These are phyloP conservation scores for Starmera quercuum DNA, from an alignment of 805 yeast genomes.

Conservation along the genomic window DNA sequence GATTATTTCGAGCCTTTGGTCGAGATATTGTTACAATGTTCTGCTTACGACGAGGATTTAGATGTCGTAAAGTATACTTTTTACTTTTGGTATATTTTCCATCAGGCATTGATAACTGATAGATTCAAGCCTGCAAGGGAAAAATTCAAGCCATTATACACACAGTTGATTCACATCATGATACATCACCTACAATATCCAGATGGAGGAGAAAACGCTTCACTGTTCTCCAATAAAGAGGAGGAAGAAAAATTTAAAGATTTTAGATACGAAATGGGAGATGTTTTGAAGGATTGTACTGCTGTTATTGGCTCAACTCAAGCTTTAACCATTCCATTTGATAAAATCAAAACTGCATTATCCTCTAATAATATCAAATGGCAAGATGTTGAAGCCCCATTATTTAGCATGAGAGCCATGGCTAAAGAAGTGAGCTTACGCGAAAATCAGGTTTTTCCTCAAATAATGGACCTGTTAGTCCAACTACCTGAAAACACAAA, in stretches of 20 bases:
- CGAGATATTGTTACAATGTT: constrained; percentile 59
- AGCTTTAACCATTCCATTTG: constrained; percentile 67
- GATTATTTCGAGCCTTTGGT: constrained; percentile 65
- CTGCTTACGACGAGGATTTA: constrained; percentile 72
- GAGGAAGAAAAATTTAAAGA: constrained; percentile 89
- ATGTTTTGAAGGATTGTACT: constrained; percentile 93
- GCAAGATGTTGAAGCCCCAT: constrained; percentile 87
- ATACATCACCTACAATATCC: constrained; percentile 75
- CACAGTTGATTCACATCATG: constrained; percentile 51
- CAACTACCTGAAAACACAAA: constrained; percentile 79
- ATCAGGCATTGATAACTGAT: constrained; percentile 55
- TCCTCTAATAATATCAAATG: constrained; percentile 34
- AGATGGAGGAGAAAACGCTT: constrained; percentile 27
- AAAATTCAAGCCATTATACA: constrained; percentile 46
- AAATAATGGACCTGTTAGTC: constrained; percentile 60
- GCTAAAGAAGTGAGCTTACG: constrained; percentile 75
- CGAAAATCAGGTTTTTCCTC: constrained; percentile 65
- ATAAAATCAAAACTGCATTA: constrained; percentile 38
- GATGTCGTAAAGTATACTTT: constrained; percentile 88
- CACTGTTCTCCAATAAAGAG: constrained; percentile 64
- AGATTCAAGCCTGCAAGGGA: constrained; percentile 46
- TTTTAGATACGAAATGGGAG: constrained; percentile 95
- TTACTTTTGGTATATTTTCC: constrained; percentile 82
- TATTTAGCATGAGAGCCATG: constrained; percentile 88
- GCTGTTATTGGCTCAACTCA: constrained; percentile 73